Base-by-base conservation (phyloP, 2,329 filamentous ascomycete species). In the Teratosphaeria viscida region DNA sequence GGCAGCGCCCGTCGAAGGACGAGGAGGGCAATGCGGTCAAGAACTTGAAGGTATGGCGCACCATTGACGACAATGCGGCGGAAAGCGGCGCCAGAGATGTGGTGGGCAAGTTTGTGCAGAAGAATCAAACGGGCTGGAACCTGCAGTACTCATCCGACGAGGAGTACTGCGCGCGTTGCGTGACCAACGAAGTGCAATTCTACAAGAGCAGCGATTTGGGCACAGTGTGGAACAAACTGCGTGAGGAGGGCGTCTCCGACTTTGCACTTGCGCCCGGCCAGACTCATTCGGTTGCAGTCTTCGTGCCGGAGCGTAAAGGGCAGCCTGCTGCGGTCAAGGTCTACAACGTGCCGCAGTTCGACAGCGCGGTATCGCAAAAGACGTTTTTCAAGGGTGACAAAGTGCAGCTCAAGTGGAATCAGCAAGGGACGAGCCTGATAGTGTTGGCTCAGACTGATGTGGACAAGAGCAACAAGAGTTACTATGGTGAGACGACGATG, bases 371-470 rank as follows among this genome's bases (percentile, higher is more conserved):
- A 56, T 96, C 92, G 47, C 92, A 97, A 74, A 99, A 99, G 85
- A 96, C 88, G 1, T 99, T 99, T 73, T 99, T 91, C 85, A 99
- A 99, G 80, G 92, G 92, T 64, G 94, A 99, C 80, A 97, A 97
- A 80, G 92, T 99, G 55, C 91, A 96, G 76, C 80, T 99, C 72
- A 96, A 96, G 79, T 99, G 94, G 94, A 99, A 99, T 77, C 84
- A 87, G 66, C 81, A 90, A 63, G 94, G 94, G 57, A 96, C 92
- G 43, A 92, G 87, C 73, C 77, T 97, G 72, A 88, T 99, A 70
- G 92, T 97, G 66, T 84, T 99, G 70, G 92, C 94, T 59, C 92
- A 97, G 79, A 99, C 94, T 35, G 94, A 99, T 64, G 94, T 97
- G 58, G 94, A 99, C 77, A 95, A 94, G 79, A 91, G 91, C 60